A percentile compares a stretch with the other conserved stretches of the same genome.
phyloP scores from a whole-genome alignment of 176 grass and related monocot species.

The Aechmea fasciata region DNA sequence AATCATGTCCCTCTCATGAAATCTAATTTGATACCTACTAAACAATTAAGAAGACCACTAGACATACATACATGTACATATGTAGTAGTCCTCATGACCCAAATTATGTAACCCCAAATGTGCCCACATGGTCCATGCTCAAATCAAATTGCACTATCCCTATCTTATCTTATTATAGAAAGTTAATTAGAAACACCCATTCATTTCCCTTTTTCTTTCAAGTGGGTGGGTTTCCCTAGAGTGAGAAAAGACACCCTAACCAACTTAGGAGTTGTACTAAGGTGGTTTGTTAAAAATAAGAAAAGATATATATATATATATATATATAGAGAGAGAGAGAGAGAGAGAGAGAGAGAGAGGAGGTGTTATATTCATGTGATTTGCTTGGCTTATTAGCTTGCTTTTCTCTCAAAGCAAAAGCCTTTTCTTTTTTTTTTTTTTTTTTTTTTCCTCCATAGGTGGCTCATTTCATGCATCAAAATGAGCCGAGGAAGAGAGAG shows the following conservation, averaged over 20 bases:
- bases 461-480: no score
- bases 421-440: slow-evolving; percentile 15
- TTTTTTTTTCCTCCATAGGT: neutral
- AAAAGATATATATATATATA: no score
- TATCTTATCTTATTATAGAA: neutral
- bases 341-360: neutral
- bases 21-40: neutral
- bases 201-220: neutral
- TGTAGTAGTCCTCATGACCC: no score
- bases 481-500: no score
- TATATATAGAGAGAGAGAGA: slow-evolving; percentile 15
- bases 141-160: neutral
- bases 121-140: neutral
- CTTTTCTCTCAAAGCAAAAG: slow-evolving; percentile 52
- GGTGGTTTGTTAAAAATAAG: no score
- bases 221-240: neutral
- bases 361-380: slow-evolving; percentile 20
- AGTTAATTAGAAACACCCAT: neutral
- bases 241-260: neutral
- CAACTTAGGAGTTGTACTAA: neutral
- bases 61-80: no score
- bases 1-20: neutral
- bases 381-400: slow-evolving; percentile 35
- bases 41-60: neutral
- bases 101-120: neutral